Conservation (phyloP, 805 yeast genomes). For the Komagataella mondaviorum region DNA sequence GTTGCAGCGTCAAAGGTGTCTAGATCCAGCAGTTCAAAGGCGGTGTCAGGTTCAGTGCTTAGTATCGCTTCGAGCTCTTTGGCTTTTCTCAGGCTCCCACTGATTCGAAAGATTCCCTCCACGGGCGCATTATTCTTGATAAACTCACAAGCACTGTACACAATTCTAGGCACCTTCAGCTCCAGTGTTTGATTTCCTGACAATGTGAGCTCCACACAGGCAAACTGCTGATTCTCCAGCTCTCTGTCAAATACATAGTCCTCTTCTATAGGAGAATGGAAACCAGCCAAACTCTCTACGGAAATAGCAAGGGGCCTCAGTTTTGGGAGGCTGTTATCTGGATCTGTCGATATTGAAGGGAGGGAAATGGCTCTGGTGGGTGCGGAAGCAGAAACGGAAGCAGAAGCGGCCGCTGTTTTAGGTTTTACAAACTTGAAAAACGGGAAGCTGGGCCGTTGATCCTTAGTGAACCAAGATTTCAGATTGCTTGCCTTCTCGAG, state of each 20-base stretch:
- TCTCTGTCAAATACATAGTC: background rate
- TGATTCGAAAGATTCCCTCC: slow-evolving; percentile 23
- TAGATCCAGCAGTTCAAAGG: slow-evolving; percentile 3
- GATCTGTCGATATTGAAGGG: background rate
- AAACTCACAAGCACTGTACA: slow-evolving; percentile 17
- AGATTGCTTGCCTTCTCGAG: background rate
- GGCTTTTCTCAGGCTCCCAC: slow-evolving; percentile 20
- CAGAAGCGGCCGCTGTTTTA: background rate
- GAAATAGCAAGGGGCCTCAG: background rate
- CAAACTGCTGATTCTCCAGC: background rate
- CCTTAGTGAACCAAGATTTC: background rate
- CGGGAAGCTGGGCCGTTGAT: background rate
- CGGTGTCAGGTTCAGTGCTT: slow-evolving; percentile 3
- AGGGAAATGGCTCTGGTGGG: background rate
- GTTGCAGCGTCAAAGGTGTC: slow-evolving; percentile 22
- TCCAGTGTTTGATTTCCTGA: slow-evolving; percentile 1
- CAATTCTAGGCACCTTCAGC: slow-evolving; percentile 15
- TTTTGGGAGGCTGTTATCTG: background rate
- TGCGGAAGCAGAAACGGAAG: background rate
- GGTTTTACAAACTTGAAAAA: background rate
- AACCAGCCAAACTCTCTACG: background rate
- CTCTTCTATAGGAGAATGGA: background rate
- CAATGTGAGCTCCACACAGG: background rate
- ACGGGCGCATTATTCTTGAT: slow-evolving; percentile 10
- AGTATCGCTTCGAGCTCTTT: slow-evolving; percentile 15